Evolutionary conservation across 106 monocot species (phyloP), one percentile per base, ranked within the genome.

Genomic region (Triglochin maritima): DNA sequence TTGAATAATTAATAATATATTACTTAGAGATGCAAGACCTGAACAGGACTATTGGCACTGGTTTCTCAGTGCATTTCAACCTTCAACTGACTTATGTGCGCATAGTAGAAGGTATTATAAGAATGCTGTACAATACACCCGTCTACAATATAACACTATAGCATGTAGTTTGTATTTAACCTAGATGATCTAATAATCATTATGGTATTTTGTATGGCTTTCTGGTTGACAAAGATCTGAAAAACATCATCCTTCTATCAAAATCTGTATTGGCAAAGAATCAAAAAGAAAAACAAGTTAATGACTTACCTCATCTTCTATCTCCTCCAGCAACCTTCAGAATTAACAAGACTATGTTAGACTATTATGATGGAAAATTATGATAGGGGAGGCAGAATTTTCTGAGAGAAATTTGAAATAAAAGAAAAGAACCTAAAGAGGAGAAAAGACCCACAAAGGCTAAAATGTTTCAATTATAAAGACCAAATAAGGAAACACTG

Each of bases 301-400:
- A 49, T 44, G 42, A 52, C 67, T 80, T 52, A 91, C 91, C 83
- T 96, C 91, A 80, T 96, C 96, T 75, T 96, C 96, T 49, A 83
- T 86, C 70, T 88, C 91, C 54, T 96, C 96, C 73, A 96, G 56
- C 59, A 96, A 80, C 85, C 95, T 90, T 64, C 7, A 52, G 1
- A 5, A 10, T 77, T 60, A 29, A 61, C 51, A 49, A 70, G 74
- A 66, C 41, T 4, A 62, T 4, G 2, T 43, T 57, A 29, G 29
- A 29, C 29, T 29, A 29, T 29, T 29, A 29, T 29, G 29, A 29
- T 29, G 29, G 29, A 29, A 29, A 29, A 29, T 29, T 29, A 29
- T 29, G 29, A 29, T 29, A 29, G 29, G 29, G 29, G 29, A 29
- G 29, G 29, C 29, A 29, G 29, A 29, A 29, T 29, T 29, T 29